Percentiles rank a stretch among this genome's conserved stretches.
Evolutionary conservation across 1,284 basidiomycete genomes (phyloP).

Genomic region (Cutaneotrichosporon curvatum): DNA sequence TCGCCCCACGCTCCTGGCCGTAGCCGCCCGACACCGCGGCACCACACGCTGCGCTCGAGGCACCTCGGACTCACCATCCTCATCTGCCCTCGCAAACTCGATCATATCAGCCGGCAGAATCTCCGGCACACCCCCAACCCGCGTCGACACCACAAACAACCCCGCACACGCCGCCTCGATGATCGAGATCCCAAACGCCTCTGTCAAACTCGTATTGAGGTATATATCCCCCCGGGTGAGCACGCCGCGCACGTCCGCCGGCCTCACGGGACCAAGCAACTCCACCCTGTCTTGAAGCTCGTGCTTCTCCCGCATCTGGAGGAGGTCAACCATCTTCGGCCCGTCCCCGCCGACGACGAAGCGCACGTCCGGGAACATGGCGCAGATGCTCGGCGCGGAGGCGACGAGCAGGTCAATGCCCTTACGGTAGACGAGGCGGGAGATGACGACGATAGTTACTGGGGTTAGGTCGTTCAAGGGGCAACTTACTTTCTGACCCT

Average conservation of each 20-base stretch:
- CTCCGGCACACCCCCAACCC: conserved; percentile 93
- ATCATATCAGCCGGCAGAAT: conserved; percentile 90
- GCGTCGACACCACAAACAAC: conserved; percentile 86
- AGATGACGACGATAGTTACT: conserved; percentile 94
- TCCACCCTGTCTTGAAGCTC: conserved; percentile 84
- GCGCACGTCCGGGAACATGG: conserved; percentile 69
- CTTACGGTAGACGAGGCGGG: conserved; percentile 92
- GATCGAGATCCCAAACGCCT: conserved; percentile 93
- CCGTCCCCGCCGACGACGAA: conserved; percentile 93
- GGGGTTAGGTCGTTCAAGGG: background rate
- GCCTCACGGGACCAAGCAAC: conserved; percentile 73
- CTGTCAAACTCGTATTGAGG: conserved; percentile 91
- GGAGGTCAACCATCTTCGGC: conserved; percentile 86
- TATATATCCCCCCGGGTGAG: conserved; percentile 80
- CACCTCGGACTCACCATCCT: conserved; percentile 52
- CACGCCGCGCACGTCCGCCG: conserved; percentile 75
- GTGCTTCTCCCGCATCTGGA: conserved; percentile 91
- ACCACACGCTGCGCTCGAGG: background rate
- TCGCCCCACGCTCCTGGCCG: too few relatives aligned
- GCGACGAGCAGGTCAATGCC: conserved; percentile 93
- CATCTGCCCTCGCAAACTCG: conserved; percentile 84
- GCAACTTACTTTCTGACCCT: conserved; percentile 55
- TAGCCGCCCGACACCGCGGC: too few relatives aligned
- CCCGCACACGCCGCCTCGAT: conserved; percentile 94
- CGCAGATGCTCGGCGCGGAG: conserved; percentile 82